These are phyloP conservation scores for Neonectria coccinea DNA, from an alignment of 2,329 filamentous ascomycete species.

Conservation along the genomic window DNA sequence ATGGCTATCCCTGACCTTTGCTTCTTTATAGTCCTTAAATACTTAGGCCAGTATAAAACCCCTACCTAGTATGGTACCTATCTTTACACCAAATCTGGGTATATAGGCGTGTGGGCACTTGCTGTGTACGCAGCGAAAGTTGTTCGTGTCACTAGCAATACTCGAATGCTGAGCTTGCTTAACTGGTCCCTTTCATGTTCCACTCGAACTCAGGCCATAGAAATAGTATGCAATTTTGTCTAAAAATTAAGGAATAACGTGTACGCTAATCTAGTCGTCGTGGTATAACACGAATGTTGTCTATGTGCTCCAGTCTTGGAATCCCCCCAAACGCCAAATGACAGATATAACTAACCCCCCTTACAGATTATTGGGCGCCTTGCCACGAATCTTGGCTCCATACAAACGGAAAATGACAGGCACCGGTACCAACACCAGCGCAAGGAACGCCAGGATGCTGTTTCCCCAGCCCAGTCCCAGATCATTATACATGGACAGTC, in stretches of 20 bases:
- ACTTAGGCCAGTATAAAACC: no score
- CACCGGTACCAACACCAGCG: conserved; percentile 33
- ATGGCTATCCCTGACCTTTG: no score
- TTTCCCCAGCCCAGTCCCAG: conserved; percentile 61
- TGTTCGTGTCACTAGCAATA: no score
- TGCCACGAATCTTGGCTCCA: conserved; percentile 41
- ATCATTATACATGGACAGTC: conserved; percentile 55
- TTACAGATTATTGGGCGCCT: conserved; percentile 38
- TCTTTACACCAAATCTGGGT: no score
- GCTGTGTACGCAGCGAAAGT: no score
- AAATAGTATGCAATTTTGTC: neutral
- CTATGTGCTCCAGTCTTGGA: neutral
- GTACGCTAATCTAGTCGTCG: neutral
- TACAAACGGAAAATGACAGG: conserved; percentile 31
- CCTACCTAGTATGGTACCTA: no score
- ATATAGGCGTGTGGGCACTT: no score
- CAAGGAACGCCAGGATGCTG: conserved; percentile 59
- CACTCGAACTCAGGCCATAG: neutral
- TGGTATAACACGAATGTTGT: neutral
- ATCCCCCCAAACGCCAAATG: neutral
- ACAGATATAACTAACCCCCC: neutral
- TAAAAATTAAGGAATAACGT: conserved; percentile 8
- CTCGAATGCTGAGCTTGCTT: no score
- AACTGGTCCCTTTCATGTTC: neutral
- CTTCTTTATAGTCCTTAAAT: no score